Conservation (phyloP, 495 filamentous ascomycete species). For the Podospora anserina region DNA sequence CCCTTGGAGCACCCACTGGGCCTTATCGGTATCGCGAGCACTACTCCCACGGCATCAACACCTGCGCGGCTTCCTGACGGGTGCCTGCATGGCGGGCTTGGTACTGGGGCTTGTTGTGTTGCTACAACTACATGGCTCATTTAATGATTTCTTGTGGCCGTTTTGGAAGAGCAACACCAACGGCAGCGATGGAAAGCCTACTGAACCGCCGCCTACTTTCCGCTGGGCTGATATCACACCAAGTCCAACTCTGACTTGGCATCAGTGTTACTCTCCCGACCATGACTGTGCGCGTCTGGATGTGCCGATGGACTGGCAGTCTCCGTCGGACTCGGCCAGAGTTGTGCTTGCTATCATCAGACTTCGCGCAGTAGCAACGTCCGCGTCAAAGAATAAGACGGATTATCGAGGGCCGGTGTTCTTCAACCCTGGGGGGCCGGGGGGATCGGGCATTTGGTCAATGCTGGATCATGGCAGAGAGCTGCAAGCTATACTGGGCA, state of each 20-base stretch:
- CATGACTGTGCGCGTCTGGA: constrained; percentile 44
- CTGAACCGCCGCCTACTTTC: constrained; percentile 10
- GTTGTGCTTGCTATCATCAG: constrained; percentile 46
- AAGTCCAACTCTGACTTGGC: constrained; percentile 34
- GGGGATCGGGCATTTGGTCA: constrained; percentile 46
- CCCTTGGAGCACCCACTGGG: not conserved
- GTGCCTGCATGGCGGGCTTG: not conserved
- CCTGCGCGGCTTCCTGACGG: not conserved
- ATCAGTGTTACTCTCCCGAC: constrained; percentile 29
- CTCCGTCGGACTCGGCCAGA: constrained; percentile 35
- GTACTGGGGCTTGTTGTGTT: not conserved
- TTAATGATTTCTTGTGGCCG: not conserved
- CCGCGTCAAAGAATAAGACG: constrained; percentile 15
- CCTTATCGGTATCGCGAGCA: not conserved
- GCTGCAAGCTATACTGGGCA: constrained; percentile 48
- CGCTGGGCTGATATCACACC: constrained; percentile 37
- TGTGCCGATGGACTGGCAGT: constrained; percentile 50
- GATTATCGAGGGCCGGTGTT: constrained; percentile 47
- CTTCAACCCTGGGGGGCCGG: constrained; percentile 55
- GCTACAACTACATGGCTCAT: not conserved
- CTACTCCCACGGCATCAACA: not conserved
- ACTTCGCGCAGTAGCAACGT: constrained; percentile 42
- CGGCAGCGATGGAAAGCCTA: not conserved
- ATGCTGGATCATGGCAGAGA: constrained; percentile 35
- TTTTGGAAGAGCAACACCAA: not conserved